Evolutionary conservation across 768 basidiomycete genomes (phyloP), one percentile per base, ranked within the genome.

Genomic region (Galerina sulciceps): DNA sequence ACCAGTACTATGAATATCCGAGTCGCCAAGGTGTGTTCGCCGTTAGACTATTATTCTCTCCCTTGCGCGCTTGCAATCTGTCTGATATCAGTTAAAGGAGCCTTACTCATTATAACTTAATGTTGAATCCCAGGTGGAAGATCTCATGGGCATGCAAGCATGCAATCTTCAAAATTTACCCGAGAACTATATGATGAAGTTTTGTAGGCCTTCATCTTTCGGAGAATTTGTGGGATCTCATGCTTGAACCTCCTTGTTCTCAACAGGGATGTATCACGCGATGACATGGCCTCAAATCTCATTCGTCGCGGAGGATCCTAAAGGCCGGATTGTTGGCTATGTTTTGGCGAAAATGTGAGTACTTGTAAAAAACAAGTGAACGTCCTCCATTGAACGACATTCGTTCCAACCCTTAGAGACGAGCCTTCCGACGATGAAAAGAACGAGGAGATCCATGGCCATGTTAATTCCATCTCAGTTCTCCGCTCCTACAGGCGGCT

Each of bases 381-480:
- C 11, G 14, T 15, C n/a, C 20, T 10, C 13, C 6, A 49, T 20
- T 23, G 13, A 51, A 14, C 14, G 38, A 6, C 11, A 13, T 37
- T 50, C 36, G 17, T 36, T 52, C n/a, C 40, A 31, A 13, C 23
- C 10, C 44, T 23, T 41, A 76, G 73, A 35, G 78, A 79, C 15
- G 77, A 77, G 60, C 71, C 71, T 37, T 59, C 60, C 20, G 83
- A 83, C 46, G 82, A 82, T 56, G 85, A 85, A 49, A 84, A 86
- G 23, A 81, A 81, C 1, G 80, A 82, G 20, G 83, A 86, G 20
- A 79, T 85, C 0, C 91, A 95, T 62, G 96, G 96, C 0, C 96
- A 99, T 67, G 93, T 99, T 68, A 99, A 95, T 13, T 97, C 96
- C 4, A 98, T 99, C 68, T 96, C 94, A 0, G 96, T 99, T 2